phyloP scores from a whole-genome alignment of 306 rosid species.

The Cicer judaicum region DNA sequence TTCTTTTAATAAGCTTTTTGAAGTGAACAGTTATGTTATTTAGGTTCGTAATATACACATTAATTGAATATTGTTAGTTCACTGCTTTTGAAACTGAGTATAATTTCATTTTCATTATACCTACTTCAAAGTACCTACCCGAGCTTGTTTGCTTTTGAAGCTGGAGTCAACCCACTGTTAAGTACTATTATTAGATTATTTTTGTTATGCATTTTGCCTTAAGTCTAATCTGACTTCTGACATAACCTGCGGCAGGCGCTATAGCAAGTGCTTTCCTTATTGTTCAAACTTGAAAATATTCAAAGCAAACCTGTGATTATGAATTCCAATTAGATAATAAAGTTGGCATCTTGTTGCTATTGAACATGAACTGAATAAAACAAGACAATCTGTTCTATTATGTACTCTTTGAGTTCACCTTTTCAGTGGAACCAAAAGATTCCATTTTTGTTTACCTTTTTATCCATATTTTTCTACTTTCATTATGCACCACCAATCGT shows the following conservation, averaged over 20 bases:
- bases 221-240: slow-evolving; percentile 23
- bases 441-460: neutral
- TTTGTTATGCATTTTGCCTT: slow-evolving; percentile 10
- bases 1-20: neutral
- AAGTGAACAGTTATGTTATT: slow-evolving; percentile 8
- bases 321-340: slow-evolving; percentile 24
- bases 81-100: slow-evolving; percentile 31
- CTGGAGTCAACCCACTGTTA: slow-evolving; percentile 24
- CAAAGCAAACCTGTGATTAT: neutral
- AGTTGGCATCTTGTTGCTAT: slow-evolving; percentile 32
- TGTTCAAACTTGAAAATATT: slow-evolving; percentile 39
- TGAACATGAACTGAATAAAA: slow-evolving; percentile 9
- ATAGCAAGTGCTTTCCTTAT: slow-evolving; percentile 13
- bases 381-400: neutral
- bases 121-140: slow-evolving; percentile 18
- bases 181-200: slow-evolving; percentile 21
- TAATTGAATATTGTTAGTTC: slow-evolving; percentile 20
- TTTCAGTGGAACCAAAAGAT: neutral
- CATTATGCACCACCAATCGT: neutral
- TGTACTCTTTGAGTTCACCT: neutral
- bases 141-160: slow-evolving; percentile 35
- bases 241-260: slow-evolving; percentile 8
- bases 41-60: slow-evolving; percentile 19
- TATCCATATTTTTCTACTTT: neutral
- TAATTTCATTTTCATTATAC: slow-evolving; percentile 33